These are phyloP conservation scores for Stachybotrys elegans DNA, from an alignment of 2,329 filamentous ascomycete genomes.

Conservation along the genomic window DNA sequence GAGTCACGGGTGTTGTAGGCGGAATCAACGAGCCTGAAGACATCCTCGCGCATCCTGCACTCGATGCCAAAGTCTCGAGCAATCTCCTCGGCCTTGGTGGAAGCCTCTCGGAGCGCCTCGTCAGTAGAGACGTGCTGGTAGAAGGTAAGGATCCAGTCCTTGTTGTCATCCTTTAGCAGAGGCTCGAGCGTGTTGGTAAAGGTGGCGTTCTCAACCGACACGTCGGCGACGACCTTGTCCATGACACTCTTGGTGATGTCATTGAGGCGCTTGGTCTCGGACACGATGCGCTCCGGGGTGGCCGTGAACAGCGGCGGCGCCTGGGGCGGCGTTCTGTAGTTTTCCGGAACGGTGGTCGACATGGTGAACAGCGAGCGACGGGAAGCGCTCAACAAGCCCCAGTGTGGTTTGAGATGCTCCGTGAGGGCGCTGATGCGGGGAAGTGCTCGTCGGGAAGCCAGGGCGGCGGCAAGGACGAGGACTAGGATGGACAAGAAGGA, in stretches of 20 bases:
- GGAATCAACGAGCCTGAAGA: constrained; percentile 63
- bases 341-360: constrained; percentile 45
- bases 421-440: constrained; percentile 55
- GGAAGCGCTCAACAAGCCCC: constrained; percentile 19
- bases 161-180: constrained; percentile 69
- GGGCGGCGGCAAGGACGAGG: constrained; percentile 57
- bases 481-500: constrained; percentile 47
- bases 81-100: constrained; percentile 69
- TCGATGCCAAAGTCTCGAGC: constrained; percentile 76
- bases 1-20: constrained; percentile 48
- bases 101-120: constrained; percentile 65
- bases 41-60: constrained; percentile 74
- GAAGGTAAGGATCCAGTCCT: constrained; percentile 59
- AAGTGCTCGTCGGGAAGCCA: constrained; percentile 60
- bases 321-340: constrained; percentile 72
- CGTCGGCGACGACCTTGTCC: constrained; percentile 62
- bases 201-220: constrained; percentile 46
- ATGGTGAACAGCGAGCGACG: constrained; percentile 46
- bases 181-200: constrained; percentile 56
- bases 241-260: constrained; percentile 57
- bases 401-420: constrained; percentile 44
- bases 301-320: constrained; percentile 72
- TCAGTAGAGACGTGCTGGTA: constrained; percentile 74
- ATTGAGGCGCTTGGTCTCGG: constrained; percentile 62
- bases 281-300: constrained; percentile 63